phyloP scores from a whole-genome alignment of 805 yeast genomes.

The Candida orba region DNA sequence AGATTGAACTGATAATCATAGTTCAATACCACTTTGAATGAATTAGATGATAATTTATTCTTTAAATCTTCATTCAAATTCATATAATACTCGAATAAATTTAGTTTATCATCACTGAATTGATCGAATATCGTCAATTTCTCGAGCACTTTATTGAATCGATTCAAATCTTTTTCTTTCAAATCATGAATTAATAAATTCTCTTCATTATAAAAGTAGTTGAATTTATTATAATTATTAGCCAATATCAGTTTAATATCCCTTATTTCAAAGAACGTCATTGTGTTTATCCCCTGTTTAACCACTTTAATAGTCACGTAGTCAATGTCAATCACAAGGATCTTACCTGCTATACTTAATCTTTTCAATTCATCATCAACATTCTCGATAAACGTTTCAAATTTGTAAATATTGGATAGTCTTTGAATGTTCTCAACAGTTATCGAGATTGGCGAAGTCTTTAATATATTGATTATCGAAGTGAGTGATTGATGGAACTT shows the following conservation, averaged over 20 bases:
- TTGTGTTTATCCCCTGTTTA: conserved; percentile 11
- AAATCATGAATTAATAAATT: conserved; percentile 14
- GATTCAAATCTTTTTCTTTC: conserved; percentile 10
- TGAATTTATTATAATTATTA: conserved; percentile 19
- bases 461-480: conserved; percentile 15
- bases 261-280: conserved; percentile 4
- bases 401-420: conserved; percentile 21
- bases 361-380: conserved; percentile 12
- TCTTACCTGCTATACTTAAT: conserved; percentile 23
- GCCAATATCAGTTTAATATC: conserved; percentile 20
- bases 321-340: conserved; percentile 23
- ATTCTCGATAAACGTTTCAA: conserved; percentile 21
- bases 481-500: conserved; percentile 16
- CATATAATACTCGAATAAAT: conserved; percentile 17
- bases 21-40: conserved; percentile 11
- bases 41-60: neutral
- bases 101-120: conserved; percentile 14
- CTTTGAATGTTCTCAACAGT: conserved; percentile 22
- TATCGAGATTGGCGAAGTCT: conserved; percentile 16
- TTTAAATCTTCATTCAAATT: conserved; percentile 5
- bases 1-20: conserved; percentile 14
- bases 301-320: conserved; percentile 10
- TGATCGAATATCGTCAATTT: conserved; percentile 19
- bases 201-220: conserved; percentile 13
- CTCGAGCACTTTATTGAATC: conserved; percentile 17